Evolutionary conservation across 306 rosid species (phyloP).

Genomic region (Cicer chorassanicum): DNA sequence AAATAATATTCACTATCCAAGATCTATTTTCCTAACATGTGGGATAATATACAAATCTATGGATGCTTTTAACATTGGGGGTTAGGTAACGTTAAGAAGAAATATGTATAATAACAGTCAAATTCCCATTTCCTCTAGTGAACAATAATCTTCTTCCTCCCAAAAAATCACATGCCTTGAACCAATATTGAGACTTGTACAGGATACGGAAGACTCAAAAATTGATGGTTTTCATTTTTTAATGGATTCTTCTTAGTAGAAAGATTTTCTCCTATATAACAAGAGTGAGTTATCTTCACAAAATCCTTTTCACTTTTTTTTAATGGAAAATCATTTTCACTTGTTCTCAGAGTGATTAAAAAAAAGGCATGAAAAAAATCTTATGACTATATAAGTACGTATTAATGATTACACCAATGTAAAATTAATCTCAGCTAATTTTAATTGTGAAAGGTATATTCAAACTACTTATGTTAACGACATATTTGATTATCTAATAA

Average conservation of each 20-base stretch:
- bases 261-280: slow-evolving; percentile 16
- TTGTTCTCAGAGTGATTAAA: background rate
- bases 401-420: slow-evolving; percentile 14
- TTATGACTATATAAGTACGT: background rate
- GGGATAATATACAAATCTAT: too few relatives aligned
- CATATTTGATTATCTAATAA: slow-evolving; percentile 39
- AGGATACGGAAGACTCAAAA: background rate
- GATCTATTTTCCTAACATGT: too few relatives aligned
- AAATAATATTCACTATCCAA: too few relatives aligned
- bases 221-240: slow-evolving; percentile 5
- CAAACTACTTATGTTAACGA: slow-evolving; percentile 25
- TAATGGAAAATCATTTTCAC: too few relatives aligned
- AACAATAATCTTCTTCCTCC: background rate
- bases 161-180: slow-evolving; percentile 6
- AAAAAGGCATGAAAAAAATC: background rate
- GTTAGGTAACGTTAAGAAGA: too few relatives aligned
- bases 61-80: too few relatives aligned
- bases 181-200: background rate
- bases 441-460: background rate
- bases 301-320: background rate
- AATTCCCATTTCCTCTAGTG: background rate
- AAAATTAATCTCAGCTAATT: background rate
- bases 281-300: background rate
- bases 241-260: slow-evolving; percentile 3
- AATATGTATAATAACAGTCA: too few relatives aligned